A percentile compares a stretch with the other conserved stretches of the same genome.
Conservation (phyloP, 768 basidiomycete species). For the Holtermanniella nyarrowii region DNA sequence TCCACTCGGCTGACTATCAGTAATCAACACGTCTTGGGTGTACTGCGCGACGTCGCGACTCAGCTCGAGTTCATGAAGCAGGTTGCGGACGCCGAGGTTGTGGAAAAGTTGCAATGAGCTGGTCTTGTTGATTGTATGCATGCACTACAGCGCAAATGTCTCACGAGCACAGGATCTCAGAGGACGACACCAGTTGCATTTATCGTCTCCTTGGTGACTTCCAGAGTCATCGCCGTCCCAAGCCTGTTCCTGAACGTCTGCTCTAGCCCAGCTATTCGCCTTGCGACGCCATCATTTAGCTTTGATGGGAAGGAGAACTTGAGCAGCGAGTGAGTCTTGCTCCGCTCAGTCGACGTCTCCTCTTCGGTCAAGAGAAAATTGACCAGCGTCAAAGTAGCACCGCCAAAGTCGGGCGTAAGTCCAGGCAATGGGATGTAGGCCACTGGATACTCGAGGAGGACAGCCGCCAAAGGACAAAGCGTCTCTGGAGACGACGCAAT, state of each 20-base stretch:
- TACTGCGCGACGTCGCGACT: conserved; percentile 72
- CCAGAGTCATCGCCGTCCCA: too few relatives aligned
- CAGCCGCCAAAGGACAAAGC: neutral
- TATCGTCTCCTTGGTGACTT: too few relatives aligned
- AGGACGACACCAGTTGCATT: too few relatives aligned
- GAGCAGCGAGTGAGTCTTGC: too few relatives aligned
- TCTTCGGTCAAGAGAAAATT: neutral
- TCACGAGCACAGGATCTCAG: too few relatives aligned
- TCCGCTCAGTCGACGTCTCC: too few relatives aligned
- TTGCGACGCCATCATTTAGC: too few relatives aligned
- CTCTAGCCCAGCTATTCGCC: too few relatives aligned
- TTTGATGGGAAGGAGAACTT: too few relatives aligned
- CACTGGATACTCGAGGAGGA: neutral
- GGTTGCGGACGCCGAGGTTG: conserved; percentile 62
- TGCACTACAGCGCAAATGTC: too few relatives aligned
- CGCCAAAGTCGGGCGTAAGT: neutral
- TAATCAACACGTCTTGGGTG: conserved; percentile 71
- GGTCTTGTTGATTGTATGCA: neutral
- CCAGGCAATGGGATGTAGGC: neutral
- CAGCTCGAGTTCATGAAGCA: conserved; percentile 72
- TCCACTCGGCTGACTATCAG: conserved; percentile 4
- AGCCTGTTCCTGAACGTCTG: too few relatives aligned
- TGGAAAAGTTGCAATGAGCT: conserved; percentile 17
- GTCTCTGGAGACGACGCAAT: too few relatives aligned
- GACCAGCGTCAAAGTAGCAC: neutral